Conservation (phyloP, 768 basidiomycete genomes). For the Tephrocybe sp. region DNA sequence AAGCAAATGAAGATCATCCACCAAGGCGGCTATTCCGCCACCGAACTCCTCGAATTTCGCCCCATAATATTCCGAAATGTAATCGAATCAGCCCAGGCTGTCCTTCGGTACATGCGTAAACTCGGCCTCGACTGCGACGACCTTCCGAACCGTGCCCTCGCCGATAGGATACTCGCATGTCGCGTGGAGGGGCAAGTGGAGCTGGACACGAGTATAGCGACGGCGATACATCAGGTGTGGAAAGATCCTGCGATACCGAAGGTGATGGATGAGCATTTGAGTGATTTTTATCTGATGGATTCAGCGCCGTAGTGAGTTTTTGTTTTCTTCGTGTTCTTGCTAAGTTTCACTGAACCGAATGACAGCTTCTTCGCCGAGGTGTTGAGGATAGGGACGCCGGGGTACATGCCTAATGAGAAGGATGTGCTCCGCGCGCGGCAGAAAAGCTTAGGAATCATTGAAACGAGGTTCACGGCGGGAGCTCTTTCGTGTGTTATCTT, state of each 20-base stretch:
- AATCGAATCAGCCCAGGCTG: background rate
- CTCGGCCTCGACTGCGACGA: too few relatives aligned
- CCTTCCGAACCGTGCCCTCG: background rate
- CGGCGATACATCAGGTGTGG: background rate
- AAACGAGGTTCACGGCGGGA: background rate
- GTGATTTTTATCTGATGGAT: background rate
- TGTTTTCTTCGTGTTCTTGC: background rate
- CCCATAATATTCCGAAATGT: background rate
- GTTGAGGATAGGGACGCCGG: too few relatives aligned
- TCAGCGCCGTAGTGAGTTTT: background rate
- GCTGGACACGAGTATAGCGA: background rate
- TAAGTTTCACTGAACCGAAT: background rate
- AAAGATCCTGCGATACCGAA: too few relatives aligned
- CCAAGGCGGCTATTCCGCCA: too few relatives aligned
- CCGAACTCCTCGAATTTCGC: too few relatives aligned
- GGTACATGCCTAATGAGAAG: too few relatives aligned
- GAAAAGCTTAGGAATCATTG: background rate
- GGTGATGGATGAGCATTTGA: background rate
- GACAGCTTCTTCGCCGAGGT: background rate
- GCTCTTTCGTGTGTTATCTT: background rate
- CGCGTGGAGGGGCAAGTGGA: too few relatives aligned
- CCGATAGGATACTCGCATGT: background rate
- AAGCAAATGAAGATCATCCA: too few relatives aligned
- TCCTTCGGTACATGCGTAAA: background rate
- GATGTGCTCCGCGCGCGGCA: too few relatives aligned